phyloP scores from a whole-genome alignment of 2,329 filamentous ascomycete species.

The Diaporthe eres region DNA sequence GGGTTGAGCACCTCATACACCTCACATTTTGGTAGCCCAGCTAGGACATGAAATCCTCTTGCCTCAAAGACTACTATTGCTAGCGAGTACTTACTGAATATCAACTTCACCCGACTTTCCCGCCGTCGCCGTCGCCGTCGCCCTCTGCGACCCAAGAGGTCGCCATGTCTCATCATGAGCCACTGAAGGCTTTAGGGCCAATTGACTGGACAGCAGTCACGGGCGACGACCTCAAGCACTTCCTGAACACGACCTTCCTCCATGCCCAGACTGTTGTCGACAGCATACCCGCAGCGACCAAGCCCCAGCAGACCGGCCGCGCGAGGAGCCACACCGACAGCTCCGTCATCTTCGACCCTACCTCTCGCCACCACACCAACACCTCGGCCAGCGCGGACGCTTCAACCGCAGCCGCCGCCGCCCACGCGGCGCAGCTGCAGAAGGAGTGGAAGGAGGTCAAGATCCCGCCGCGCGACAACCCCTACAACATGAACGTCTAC shows the following conservation, averaged over 20 bases:
- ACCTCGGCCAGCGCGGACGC: slow-evolving; percentile 26
- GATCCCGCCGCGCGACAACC: slow-evolving; percentile 79
- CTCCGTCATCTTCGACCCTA: slow-evolving; percentile 65
- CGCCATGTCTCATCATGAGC: slow-evolving; percentile 71
- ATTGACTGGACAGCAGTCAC: slow-evolving; percentile 64
- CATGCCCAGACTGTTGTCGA: slow-evolving; percentile 80
- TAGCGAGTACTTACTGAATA: neutral
- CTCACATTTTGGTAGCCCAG: neutral
- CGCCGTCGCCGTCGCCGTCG: neutral
- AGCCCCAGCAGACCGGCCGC: slow-evolving; percentile 66
- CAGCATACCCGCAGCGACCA: slow-evolving; percentile 74
- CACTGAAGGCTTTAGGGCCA: slow-evolving; percentile 70
- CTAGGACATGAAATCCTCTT: neutral
- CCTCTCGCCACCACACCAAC: slow-evolving; percentile 54
- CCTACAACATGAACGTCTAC: slow-evolving; percentile 82
- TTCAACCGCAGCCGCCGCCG: slow-evolving; percentile 56
- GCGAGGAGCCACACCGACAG: slow-evolving; percentile 66
- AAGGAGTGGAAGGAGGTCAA: slow-evolving; percentile 92
- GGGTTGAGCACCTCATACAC: neutral
- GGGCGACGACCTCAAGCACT: slow-evolving; percentile 64
- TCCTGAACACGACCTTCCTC: slow-evolving; percentile 72
- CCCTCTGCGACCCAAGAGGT: neutral
- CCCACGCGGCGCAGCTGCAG: slow-evolving; percentile 66
- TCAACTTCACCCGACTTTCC: neutral
- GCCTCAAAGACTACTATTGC: neutral